These are phyloP conservation scores for Evansstolkia leycettana DNA, from an alignment of 495 filamentous ascomycete species.

Conservation along the genomic window DNA sequence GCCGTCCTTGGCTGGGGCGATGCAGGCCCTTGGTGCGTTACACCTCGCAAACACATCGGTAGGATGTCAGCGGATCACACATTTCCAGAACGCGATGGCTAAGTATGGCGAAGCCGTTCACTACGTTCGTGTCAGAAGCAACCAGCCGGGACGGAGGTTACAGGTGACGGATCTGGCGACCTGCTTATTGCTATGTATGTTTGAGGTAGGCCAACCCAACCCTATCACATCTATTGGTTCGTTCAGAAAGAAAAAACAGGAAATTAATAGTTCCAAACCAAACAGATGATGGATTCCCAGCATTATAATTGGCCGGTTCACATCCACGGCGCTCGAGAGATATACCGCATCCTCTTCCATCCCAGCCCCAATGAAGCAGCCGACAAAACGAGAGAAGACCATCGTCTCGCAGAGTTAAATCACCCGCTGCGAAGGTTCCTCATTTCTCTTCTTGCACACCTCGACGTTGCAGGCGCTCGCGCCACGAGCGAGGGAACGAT, in stretches of 20 bases:
- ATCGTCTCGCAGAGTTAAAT: slow-evolving; percentile 22
- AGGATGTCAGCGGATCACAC: slow-evolving; percentile 19
- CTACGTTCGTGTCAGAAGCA: slow-evolving; percentile 20
- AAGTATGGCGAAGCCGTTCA: slow-evolving; percentile 29
- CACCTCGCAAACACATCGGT: slow-evolving; percentile 29
- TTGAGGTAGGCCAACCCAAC: slow-evolving; percentile 17
- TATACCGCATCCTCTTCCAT: slow-evolving; percentile 26
- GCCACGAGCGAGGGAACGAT: slow-evolving; percentile 27
- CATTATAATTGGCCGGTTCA: slow-evolving; percentile 29
- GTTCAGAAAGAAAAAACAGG: too few relatives aligned
- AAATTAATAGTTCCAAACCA: slow-evolving; percentile 1
- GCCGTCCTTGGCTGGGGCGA: slow-evolving; percentile 26
- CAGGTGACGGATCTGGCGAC: slow-evolving; percentile 27
- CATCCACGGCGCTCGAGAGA: slow-evolving; percentile 29
- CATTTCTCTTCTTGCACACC: slow-evolving; percentile 27
- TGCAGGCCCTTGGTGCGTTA: slow-evolving; percentile 31
- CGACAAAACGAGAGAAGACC: slow-evolving; percentile 13
- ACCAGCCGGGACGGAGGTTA: slow-evolving; percentile 13
- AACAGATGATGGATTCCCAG: slow-evolving; percentile 34
- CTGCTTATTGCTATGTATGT: slow-evolving; percentile 26
- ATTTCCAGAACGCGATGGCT: slow-evolving; percentile 30
- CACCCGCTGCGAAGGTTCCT: slow-evolving; percentile 28
- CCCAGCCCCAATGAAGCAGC: slow-evolving; percentile 11
- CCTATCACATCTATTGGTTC: background rate
- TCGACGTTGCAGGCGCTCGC: slow-evolving; percentile 30